phyloP scores from a whole-genome alignment of 768 basidiomycete species.

The Termitomyces sp. region DNA sequence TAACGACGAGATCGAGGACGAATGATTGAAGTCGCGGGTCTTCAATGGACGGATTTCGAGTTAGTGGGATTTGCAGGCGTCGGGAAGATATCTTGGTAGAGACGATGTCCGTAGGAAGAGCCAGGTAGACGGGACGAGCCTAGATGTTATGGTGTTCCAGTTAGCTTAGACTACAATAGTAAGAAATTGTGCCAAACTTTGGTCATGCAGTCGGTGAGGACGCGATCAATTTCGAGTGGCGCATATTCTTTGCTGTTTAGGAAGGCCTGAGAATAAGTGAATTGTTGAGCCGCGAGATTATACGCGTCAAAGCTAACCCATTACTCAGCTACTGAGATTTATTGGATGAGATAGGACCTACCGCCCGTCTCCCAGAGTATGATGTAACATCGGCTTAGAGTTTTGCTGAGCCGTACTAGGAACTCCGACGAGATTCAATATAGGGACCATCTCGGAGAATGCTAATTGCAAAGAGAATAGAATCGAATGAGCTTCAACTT shows the following conservation, averaged over 20 bases:
- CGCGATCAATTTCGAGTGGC: conserved; percentile 70
- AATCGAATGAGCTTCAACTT: background rate
- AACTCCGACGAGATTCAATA: conserved; percentile 79
- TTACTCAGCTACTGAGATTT: background rate
- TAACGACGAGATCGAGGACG: conserved; percentile 69
- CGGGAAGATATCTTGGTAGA: conserved; percentile 60
- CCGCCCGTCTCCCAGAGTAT: conserved; percentile 12
- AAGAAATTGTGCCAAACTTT: conserved; percentile 27
- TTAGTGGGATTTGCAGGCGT: conserved; percentile 57
- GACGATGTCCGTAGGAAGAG: conserved; percentile 82
- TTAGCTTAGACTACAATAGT: background rate
- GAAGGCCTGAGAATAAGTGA: conserved; percentile 65
- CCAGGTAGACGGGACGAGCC: conserved; percentile 85
- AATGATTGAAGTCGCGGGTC: conserved; percentile 56
- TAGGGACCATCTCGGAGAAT: conserved; percentile 84
- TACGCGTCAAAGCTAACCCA: conserved; percentile 74
- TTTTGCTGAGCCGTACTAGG: conserved; percentile 10
- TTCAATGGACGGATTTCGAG: conserved; percentile 45
- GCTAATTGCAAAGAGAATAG: conserved; percentile 32
- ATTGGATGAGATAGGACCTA: background rate
- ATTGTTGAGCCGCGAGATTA: conserved; percentile 65
- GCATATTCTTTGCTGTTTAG: conserved; percentile 53
- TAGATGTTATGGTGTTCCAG: conserved; percentile 21
- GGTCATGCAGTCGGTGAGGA: conserved; percentile 66
- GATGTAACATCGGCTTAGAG: conserved; percentile 10